Percentiles rank a stretch among this genome's conserved stretches.
These are phyloP conservation scores for Kodamaea hsintzibuensis DNA, from an alignment of 805 yeast genomes.

Conservation along the genomic window DNA sequence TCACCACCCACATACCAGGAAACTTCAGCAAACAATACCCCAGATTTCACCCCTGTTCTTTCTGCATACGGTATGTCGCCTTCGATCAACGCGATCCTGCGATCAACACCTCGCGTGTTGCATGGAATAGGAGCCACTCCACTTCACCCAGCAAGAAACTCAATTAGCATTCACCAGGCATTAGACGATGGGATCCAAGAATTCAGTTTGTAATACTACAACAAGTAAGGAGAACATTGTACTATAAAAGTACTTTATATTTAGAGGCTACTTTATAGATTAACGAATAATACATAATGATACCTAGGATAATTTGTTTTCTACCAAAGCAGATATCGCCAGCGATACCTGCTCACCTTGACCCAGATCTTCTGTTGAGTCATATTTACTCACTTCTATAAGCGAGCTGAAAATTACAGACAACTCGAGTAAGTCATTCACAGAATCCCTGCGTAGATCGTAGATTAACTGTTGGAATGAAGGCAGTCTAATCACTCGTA, in stretches of 20 bases:
- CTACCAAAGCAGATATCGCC: constrained; percentile 15
- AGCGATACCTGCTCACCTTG: constrained; percentile 7
- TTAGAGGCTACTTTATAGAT: not conserved
- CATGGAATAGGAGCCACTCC: constrained; percentile 49
- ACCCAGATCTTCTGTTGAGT: constrained; percentile 2
- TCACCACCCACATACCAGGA: constrained; percentile 80
- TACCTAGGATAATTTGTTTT: constrained; percentile 9
- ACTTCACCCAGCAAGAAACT: constrained; percentile 8
- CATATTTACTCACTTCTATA: constrained; percentile 30
- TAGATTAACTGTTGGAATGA: constrained; percentile 53
- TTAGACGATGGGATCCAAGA: constrained; percentile 37
- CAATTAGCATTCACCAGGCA: constrained; percentile 28
- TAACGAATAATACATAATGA: not conserved
- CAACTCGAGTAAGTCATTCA: constrained; percentile 48
- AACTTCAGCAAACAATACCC: constrained; percentile 18
- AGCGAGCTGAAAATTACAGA: constrained; percentile 45
- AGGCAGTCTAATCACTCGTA: constrained; percentile 48
- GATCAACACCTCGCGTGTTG: constrained; percentile 36
- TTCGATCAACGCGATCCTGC: constrained; percentile 2
- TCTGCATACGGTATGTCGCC: constrained; percentile 13
- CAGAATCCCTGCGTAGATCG: constrained; percentile 50
- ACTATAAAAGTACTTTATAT: too few relatives aligned
- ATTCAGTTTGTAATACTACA: constrained; percentile 25
- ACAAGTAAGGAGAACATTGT: too few relatives aligned
- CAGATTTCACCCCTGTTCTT: constrained; percentile 22